phyloP scores from a whole-genome alignment of 352 stramenopile species.

The Globisporangium polare region DNA sequence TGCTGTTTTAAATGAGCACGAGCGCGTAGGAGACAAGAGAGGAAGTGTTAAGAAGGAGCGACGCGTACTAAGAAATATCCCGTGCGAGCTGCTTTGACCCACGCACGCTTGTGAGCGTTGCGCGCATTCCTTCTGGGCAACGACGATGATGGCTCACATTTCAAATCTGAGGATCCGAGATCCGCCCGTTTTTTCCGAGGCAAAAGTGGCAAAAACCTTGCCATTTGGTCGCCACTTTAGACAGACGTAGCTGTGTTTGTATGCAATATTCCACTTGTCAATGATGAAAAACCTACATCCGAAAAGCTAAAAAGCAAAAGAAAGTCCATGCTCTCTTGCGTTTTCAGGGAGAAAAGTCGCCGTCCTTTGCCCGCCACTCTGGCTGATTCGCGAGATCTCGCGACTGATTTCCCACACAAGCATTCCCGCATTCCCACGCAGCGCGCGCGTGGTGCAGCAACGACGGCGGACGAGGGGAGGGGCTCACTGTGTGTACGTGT shows the following conservation, averaged over 20 bases:
- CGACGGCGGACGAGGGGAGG: not conserved
- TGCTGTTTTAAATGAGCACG: not conserved
- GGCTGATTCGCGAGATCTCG: conserved; percentile 4
- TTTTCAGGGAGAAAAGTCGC: not conserved
- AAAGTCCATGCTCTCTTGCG: too few species aligned
- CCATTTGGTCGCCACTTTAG: not conserved
- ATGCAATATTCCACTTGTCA: too few species aligned
- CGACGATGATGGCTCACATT: too few species aligned
- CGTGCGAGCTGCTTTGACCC: too few species aligned
- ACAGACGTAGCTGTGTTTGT: too few species aligned
- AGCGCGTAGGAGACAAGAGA: not conserved
- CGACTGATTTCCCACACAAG: not conserved
- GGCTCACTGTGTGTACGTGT: not conserved
- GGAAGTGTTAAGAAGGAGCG: not conserved
- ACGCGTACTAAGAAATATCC: not conserved
- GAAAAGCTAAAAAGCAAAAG: too few species aligned
- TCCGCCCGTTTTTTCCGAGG: not conserved
- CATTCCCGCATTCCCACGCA: conserved; percentile 1
- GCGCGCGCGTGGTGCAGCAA: not conserved
- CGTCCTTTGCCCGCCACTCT: too few species aligned
- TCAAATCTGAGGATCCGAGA: not conserved
- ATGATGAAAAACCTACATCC: too few species aligned
- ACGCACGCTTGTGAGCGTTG: too few species aligned
- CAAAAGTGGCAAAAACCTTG: not conserved
- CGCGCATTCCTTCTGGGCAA: too few species aligned